These are phyloP conservation scores for Sanghuangporus weigelae DNA, from an alignment of 1,284 basidiomycete species.

Conservation along the genomic window DNA sequence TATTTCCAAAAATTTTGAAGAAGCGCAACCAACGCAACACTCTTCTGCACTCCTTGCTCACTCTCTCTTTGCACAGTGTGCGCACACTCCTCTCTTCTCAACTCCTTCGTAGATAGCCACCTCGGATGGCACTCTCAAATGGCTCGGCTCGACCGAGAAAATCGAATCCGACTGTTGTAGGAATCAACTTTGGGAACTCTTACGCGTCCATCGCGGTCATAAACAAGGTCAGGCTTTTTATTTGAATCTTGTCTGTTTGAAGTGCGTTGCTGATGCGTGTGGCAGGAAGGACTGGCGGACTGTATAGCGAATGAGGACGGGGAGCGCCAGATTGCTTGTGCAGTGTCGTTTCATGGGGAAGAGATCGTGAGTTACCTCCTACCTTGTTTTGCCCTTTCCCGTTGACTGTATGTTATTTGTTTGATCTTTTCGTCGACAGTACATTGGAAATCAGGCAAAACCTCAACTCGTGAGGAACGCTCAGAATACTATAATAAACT, in stretches of 20 bases:
- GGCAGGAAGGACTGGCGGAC: slow-evolving; percentile 80
- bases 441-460: slow-evolving; percentile 95
- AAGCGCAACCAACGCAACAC: too few relatives aligned
- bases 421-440: slow-evolving; percentile 41
- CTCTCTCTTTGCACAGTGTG: neutral
- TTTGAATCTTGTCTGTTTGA: neutral
- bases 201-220: slow-evolving; percentile 95
- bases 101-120: neutral
- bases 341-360: slow-evolving; percentile 88
- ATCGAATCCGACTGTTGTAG: slow-evolving; percentile 58
- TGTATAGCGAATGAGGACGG: slow-evolving; percentile 99
- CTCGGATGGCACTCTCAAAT: slow-evolving; percentile 29
- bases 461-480: slow-evolving; percentile 95
- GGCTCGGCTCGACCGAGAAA: slow-evolving; percentile 34
- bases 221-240: slow-evolving; percentile 66
- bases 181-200: slow-evolving; percentile 97
- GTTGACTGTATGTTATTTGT: neutral
- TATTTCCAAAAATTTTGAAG: neutral
- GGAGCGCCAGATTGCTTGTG: slow-evolving; percentile 95
- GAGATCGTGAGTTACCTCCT: slow-evolving; percentile 61
- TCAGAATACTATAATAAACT: slow-evolving; percentile 90
- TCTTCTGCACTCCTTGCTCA: too few relatives aligned
- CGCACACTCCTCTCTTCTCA: neutral
- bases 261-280: slow-evolving; percentile 8
- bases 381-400: slow-evolving; percentile 9